These are phyloP conservation scores for Lactifluus pinguis DNA, from an alignment of 768 basidiomycete species.

Conservation along the genomic window DNA sequence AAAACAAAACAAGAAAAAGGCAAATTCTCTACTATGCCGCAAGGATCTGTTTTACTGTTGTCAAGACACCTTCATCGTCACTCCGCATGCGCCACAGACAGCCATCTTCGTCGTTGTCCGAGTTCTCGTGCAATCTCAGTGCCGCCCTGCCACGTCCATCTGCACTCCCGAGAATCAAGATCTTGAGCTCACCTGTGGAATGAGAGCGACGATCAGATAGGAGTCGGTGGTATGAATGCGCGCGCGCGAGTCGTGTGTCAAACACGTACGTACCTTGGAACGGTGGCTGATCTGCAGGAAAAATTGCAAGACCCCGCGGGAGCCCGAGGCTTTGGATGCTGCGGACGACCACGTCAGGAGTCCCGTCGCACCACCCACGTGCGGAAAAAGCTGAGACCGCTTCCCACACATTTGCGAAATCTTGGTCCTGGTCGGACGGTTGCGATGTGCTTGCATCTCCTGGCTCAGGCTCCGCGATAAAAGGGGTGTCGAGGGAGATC, in stretches of 20 bases:
- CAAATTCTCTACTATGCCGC: constrained; percentile 14
- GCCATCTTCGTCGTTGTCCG: constrained; percentile 45
- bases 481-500: constrained; percentile 68
- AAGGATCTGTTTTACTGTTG: constrained; percentile 37
- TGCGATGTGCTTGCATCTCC: constrained; percentile 2
- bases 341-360: constrained; percentile 45
- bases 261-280: constrained; percentile 43
- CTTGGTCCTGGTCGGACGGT: constrained; percentile 21
- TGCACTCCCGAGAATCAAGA: constrained; percentile 33
- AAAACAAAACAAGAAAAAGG: background rate
- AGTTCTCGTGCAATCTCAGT: constrained; percentile 48
- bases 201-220: background rate
- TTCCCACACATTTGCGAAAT: constrained; percentile 55
- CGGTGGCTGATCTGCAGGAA: constrained; percentile 45
- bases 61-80: constrained; percentile 35
- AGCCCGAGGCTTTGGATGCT: constrained; percentile 41
- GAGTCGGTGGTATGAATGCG: background rate
- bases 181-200: constrained; percentile 54
- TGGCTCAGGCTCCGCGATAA: constrained; percentile 37
- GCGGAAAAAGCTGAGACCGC: constrained; percentile 31
- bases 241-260: constrained; percentile 22
- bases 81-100: constrained; percentile 66
- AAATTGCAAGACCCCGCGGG: constrained; percentile 34
- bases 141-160: constrained; percentile 26
- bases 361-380: constrained; percentile 63